Conservation (phyloP, 305 asterid species). For the Stenogyne calaminthoides region DNA sequence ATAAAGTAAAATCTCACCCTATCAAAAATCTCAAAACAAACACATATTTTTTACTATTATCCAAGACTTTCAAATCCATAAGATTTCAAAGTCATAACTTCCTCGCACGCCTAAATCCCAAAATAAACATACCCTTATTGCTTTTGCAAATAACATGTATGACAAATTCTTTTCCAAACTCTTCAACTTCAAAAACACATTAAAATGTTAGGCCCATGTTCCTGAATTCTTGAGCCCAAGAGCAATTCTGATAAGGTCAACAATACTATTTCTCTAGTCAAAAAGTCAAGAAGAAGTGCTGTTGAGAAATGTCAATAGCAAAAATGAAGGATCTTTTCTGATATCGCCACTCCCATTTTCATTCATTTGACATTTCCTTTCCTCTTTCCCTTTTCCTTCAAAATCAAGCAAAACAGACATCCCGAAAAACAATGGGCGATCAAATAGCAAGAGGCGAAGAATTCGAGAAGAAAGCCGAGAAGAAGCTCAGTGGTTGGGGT, state of each 20-base stretch:
- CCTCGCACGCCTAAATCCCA: too few species aligned
- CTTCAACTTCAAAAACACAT: too few species aligned
- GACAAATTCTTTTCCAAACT: too few species aligned
- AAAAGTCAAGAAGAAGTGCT: conserved; percentile 29
- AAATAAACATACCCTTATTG: too few species aligned
- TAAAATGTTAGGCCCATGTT: background rate
- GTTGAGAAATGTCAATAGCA: conserved; percentile 20
- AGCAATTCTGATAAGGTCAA: background rate
- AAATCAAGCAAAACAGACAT: background rate
- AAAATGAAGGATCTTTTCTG: conserved; percentile 20
- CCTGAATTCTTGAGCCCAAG: background rate
- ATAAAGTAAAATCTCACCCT: too few species aligned
- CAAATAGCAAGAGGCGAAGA: conserved; percentile 62
- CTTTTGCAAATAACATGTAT: too few species aligned
- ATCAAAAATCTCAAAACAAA: too few species aligned
- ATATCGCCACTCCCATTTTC: conserved; percentile 16
- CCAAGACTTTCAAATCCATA: too few species aligned
- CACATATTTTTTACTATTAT: too few species aligned
- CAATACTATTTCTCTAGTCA: conserved; percentile 7
- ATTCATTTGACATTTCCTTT: conserved; percentile 11
- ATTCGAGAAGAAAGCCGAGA: conserved; percentile 74
- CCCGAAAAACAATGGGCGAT: conserved; percentile 63
- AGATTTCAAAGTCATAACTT: too few species aligned
- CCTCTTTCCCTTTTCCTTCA: conserved; percentile 19
- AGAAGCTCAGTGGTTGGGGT: conserved; percentile 75